Evolutionary conservation across 495 filamentous ascomycete genomes (phyloP).

Genomic region (Podospora fimiseda): DNA sequence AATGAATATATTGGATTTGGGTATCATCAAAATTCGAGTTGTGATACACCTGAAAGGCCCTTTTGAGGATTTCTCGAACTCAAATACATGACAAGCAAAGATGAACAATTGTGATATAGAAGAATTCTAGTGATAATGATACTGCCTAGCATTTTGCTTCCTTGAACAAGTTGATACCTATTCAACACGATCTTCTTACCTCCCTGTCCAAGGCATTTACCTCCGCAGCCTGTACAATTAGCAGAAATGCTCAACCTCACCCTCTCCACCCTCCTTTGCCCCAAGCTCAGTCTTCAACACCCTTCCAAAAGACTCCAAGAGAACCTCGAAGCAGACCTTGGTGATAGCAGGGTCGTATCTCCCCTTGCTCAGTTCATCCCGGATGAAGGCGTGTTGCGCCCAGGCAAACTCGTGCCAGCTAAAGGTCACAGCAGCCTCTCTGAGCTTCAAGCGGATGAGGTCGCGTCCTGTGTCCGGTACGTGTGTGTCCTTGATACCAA

Average conservation of each 20-base stretch:
- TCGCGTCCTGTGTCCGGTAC: constrained; percentile 82
- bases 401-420: constrained; percentile 85
- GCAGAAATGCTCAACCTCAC: constrained; percentile 24
- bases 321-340: constrained; percentile 86
- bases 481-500: constrained; percentile 85
- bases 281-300: constrained; percentile 75
- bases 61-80: too few relatives aligned
- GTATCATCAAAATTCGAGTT: too few relatives aligned
- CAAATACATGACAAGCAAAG: too few relatives aligned
- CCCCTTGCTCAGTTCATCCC: constrained; percentile 91
- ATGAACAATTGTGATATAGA: too few relatives aligned
- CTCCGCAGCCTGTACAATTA: too few relatives aligned
- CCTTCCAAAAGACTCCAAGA: constrained; percentile 78
- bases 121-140: too few relatives aligned
- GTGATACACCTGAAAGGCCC: too few relatives aligned
- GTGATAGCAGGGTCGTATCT: constrained; percentile 84
- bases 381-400: constrained; percentile 93
- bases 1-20: too few relatives aligned
- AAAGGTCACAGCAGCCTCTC: constrained; percentile 67
- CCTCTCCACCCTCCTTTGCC: constrained; percentile 28
- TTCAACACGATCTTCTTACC: neutral
- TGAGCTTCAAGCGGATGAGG: constrained; percentile 74
- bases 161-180: neutral
- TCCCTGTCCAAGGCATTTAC: neutral
- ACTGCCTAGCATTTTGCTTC: too few relatives aligned